Conservation (phyloP, 805 yeast species). For the Torulaspora delbrueckii region DNA sequence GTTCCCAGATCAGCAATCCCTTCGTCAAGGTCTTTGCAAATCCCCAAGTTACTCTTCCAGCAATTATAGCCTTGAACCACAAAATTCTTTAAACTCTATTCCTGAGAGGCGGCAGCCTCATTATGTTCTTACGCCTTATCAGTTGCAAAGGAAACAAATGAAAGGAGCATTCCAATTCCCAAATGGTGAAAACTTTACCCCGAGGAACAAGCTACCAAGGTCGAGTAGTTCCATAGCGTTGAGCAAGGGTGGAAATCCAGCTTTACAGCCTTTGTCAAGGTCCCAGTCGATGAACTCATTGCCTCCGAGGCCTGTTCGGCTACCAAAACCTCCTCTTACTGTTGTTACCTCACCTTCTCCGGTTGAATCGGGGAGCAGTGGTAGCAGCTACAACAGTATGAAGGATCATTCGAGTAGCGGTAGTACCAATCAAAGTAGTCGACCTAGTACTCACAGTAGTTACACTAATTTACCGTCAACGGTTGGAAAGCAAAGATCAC, state of each 20-base stretch:
- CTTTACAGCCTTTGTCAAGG: slow-evolving; percentile 2
- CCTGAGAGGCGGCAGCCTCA: slow-evolving; percentile 7
- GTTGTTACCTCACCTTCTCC: neutral
- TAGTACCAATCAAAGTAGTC: slow-evolving; percentile 9
- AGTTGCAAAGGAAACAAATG: slow-evolving; percentile 31
- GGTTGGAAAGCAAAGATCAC: neutral
- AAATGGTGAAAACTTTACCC: slow-evolving; percentile 34
- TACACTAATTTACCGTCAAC: slow-evolving; percentile 1
- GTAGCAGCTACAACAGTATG: slow-evolving; percentile 17
- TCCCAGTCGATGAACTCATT: slow-evolving; percentile 12
- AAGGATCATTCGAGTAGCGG: slow-evolving; percentile 8
- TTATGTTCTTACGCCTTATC: slow-evolving; percentile 26
- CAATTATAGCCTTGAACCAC: neutral
- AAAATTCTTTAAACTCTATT: slow-evolving; percentile 5
- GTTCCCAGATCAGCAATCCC: slow-evolving; percentile 4
- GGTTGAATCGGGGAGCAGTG: slow-evolving; percentile 8
- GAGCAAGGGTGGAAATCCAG: slow-evolving; percentile 1
- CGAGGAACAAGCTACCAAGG: slow-evolving; percentile 17
- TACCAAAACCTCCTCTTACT: neutral
- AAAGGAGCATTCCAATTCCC: slow-evolving; percentile 29
- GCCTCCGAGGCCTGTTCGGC: neutral
- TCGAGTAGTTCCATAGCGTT: slow-evolving; percentile 13
- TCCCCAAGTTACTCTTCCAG: neutral
- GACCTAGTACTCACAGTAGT: slow-evolving; percentile 10
- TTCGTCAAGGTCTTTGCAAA: slow-evolving; percentile 1